These are phyloP conservation scores for Emericellopsis terricola DNA, from an alignment of 495 filamentous ascomycete genomes.

Conservation along the genomic window DNA sequence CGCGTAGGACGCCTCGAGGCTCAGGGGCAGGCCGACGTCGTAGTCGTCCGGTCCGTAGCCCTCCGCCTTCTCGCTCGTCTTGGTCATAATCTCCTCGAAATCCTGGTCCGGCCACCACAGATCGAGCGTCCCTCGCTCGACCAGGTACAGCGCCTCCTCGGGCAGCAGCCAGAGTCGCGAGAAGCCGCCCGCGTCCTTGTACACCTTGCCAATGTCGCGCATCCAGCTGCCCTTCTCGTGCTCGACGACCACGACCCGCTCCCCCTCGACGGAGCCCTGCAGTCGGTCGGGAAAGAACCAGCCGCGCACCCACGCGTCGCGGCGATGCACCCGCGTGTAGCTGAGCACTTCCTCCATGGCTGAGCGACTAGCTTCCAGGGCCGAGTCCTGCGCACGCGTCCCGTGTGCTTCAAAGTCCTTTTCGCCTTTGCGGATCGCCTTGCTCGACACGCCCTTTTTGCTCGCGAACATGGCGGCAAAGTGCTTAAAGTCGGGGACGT, in stretches of 20 bases:
- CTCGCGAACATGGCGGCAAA: conserved; percentile 33
- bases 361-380: conserved; percentile 60
- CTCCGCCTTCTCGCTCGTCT: conserved; percentile 1
- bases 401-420: conserved; percentile 95
- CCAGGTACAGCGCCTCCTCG: conserved; percentile 75
- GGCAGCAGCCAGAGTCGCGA: conserved; percentile 66
- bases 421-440: conserved; percentile 42
- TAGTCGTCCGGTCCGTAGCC: conserved; percentile 18
- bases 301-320: conserved; percentile 35
- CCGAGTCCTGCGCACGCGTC: conserved; percentile 56
- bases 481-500: conserved; percentile 69
- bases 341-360: conserved; percentile 83
- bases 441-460: conserved; percentile 20
- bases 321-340: conserved; percentile 45
- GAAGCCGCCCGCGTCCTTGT: conserved; percentile 25
- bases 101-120: conserved; percentile 51
- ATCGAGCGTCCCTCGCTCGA: conserved; percentile 76
- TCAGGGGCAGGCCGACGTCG: conserved; percentile 61
- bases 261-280: conserved; percentile 15
- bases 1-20: conserved; percentile 77
- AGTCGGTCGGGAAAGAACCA: conserved; percentile 34
- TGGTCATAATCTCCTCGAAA: conserved; percentile 20
- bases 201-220: conserved; percentile 19
- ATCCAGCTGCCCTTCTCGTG: conserved; percentile 22
- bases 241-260: conserved; percentile 31